Percentiles rank a stretch among this genome's conserved stretches.
These are phyloP conservation scores for Cladosporium sp. DNA, from an alignment of 2,329 filamentous ascomycete genomes.

Conservation along the genomic window DNA sequence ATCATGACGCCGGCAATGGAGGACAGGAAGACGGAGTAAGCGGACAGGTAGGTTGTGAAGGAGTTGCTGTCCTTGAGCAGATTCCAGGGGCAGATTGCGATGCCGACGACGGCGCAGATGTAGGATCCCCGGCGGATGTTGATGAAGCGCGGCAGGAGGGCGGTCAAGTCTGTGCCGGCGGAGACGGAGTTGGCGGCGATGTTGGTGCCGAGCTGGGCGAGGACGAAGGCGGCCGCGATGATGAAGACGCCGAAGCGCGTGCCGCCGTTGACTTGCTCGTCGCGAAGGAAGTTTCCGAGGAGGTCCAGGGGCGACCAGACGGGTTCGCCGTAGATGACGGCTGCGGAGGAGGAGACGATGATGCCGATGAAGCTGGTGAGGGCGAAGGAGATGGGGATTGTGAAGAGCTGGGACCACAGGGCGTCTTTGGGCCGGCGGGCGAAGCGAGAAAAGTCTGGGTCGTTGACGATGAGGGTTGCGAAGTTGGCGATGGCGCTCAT, in stretches of 20 bases:
- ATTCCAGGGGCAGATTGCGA: conserved; percentile 39
- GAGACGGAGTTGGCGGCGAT: conserved; percentile 39
- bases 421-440: conserved; percentile 70
- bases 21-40: conserved; percentile 90
- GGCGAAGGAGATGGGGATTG: conserved; percentile 44
- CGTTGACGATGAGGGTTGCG: conserved; percentile 50
- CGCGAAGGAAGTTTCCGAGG: conserved; percentile 38
- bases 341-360: conserved; percentile 47
- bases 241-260: conserved; percentile 47
- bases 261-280: conserved; percentile 38
- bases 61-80: conserved; percentile 59
- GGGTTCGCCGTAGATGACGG: conserved; percentile 38
- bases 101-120: conserved; percentile 37
- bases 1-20: conserved; percentile 90
- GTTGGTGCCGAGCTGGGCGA: conserved; percentile 47
- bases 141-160: conserved; percentile 39
- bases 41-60: conserved; percentile 87
- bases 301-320: conserved; percentile 33
- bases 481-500: conserved; percentile 92
- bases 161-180: conserved; percentile 39
- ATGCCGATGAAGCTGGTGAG: conserved; percentile 68
- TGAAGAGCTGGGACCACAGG: conserved; percentile 69
- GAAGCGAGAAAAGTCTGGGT: conserved; percentile 57
- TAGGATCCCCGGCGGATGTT: conserved; percentile 52
- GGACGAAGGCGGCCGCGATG: conserved; percentile 42